These are phyloP conservation scores for Musa troglodytarum DNA, from an alignment of 176 grass and related monocot species.

Conservation along the genomic window DNA sequence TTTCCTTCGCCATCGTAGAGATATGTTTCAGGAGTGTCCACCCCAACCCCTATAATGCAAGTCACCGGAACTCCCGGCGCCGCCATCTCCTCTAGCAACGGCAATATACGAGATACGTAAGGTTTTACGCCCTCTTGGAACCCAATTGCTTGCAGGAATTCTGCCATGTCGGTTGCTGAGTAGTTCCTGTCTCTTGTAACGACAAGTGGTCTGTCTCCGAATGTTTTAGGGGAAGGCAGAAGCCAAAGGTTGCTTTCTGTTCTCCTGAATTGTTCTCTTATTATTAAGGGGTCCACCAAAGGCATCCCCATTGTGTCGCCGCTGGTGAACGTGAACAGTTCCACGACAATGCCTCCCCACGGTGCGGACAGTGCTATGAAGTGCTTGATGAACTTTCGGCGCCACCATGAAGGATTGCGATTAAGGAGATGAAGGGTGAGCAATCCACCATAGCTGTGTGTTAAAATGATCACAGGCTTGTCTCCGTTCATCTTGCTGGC, in stretches of 20 bases:
- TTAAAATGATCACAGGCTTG: conserved; percentile 45
- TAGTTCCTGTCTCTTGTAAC: conserved; percentile 34
- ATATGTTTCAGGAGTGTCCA: conserved; percentile 49
- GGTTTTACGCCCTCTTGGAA: conserved; percentile 51
- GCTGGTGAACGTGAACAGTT: conserved; percentile 62
- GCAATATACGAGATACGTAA: conserved; percentile 36
- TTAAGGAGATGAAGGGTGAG: conserved; percentile 61
- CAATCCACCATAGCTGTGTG: conserved; percentile 71
- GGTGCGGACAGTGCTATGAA: conserved; percentile 53
- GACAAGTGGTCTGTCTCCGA: conserved; percentile 43
- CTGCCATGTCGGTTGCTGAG: conserved; percentile 47
- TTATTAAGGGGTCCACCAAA: conserved; percentile 41
- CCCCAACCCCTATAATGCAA: conserved; percentile 51
- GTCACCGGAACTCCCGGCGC: conserved; percentile 56
- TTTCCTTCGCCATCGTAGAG: conserved; percentile 29
- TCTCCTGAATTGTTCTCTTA: conserved; percentile 47
- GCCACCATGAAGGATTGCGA: conserved; percentile 36
- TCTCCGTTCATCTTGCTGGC: conserved; percentile 40
- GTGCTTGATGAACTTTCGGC: conserved; percentile 43
- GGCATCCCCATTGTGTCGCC: conserved; percentile 60
- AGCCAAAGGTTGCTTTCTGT: conserved; percentile 94
- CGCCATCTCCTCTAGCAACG: conserved; percentile 49
- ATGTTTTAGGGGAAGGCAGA: conserved; percentile 41
- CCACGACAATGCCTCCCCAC: conserved; percentile 60
- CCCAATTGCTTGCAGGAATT: conserved; percentile 75